phyloP scores from a whole-genome alignment of 192 early-diverging fungal genomes.

The Backusella sp. region DNA sequence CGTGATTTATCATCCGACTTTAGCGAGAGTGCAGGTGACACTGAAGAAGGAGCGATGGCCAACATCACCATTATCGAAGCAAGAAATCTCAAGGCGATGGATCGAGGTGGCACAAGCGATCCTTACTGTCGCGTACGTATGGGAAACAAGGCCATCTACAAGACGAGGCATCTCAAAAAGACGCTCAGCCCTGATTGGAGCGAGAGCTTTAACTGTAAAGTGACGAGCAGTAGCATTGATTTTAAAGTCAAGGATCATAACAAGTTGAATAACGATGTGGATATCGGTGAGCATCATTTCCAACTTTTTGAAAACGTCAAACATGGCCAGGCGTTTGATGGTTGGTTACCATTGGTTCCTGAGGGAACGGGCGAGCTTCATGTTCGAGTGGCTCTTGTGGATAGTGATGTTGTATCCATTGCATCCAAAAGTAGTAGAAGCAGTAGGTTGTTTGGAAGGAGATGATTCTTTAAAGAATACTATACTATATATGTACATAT shows the following conservation, averaged over 20 bases:
- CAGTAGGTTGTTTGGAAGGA: constrained; percentile 9
- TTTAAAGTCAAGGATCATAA: constrained; percentile 72
- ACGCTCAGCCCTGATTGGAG: constrained; percentile 59
- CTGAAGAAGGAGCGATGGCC: constrained; percentile 34
- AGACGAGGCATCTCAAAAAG: constrained; percentile 72
- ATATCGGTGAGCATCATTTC: constrained; percentile 61
- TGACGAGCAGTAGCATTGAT: constrained; percentile 40
- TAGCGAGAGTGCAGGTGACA: neutral
- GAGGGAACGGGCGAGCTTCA: constrained; percentile 34
- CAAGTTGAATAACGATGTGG: constrained; percentile 54
- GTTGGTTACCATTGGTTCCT: constrained; percentile 35
- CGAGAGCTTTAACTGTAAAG: constrained; percentile 23
- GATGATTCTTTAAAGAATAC: neutral
- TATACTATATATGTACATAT: neutral
- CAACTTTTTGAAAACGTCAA: constrained; percentile 50
- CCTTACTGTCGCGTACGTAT: constrained; percentile 64
- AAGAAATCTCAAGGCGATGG: constrained; percentile 40
- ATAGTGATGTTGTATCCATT: neutral
- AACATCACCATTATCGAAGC: constrained; percentile 46
- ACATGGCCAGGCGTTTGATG: constrained; percentile 26
- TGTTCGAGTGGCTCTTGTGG: constrained; percentile 39
- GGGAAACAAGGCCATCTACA: constrained; percentile 59
- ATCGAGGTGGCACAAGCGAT: constrained; percentile 59
- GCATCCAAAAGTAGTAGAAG: constrained; percentile 9
- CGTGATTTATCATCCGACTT: neutral